phyloP scores from a whole-genome alignment of 2,329 filamentous ascomycete species.

The Trichoderma endophyticum region DNA sequence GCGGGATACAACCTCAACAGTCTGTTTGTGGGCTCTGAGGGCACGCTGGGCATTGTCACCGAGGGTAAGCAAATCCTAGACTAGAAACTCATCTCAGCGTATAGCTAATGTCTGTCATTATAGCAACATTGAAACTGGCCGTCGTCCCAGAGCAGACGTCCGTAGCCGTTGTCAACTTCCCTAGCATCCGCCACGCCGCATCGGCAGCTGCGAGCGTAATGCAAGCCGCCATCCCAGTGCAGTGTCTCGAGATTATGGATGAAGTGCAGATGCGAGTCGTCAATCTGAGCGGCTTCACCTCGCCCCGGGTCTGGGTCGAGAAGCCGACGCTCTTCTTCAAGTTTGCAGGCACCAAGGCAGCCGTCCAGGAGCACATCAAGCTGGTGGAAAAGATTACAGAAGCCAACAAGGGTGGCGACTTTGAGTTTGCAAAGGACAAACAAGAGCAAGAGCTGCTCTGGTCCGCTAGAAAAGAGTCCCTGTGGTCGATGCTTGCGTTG shows the following conservation, averaged over 20 bases:
- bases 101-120: background rate
- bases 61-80: slow-evolving; percentile 47
- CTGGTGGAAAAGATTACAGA: slow-evolving; percentile 67
- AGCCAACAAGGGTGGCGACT: slow-evolving; percentile 59
- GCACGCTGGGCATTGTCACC: slow-evolving; percentile 76
- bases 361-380: slow-evolving; percentile 74
- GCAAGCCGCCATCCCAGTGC: slow-evolving; percentile 68
- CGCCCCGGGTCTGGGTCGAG: slow-evolving; percentile 69
- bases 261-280: slow-evolving; percentile 84
- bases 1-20: slow-evolving; percentile 81
- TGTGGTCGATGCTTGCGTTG: slow-evolving; percentile 80
- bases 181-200: slow-evolving; percentile 71
- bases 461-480: slow-evolving; percentile 75
- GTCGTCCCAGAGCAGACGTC: slow-evolving; percentile 72
- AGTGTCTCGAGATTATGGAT: slow-evolving; percentile 83
- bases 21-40: slow-evolving; percentile 77
- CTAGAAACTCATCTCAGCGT: background rate
- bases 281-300: slow-evolving; percentile 69
- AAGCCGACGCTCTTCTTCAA: slow-evolving; percentile 80
- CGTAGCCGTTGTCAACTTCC: slow-evolving; percentile 78
- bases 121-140: slow-evolving; percentile 73
- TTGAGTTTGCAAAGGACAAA: slow-evolving; percentile 72
- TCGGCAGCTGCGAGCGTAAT: slow-evolving; percentile 73
- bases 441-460: slow-evolving; percentile 73
- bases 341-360: slow-evolving; percentile 73